Conservation (phyloP, 345 rosid species). For the Hibiscus trionum region DNA sequence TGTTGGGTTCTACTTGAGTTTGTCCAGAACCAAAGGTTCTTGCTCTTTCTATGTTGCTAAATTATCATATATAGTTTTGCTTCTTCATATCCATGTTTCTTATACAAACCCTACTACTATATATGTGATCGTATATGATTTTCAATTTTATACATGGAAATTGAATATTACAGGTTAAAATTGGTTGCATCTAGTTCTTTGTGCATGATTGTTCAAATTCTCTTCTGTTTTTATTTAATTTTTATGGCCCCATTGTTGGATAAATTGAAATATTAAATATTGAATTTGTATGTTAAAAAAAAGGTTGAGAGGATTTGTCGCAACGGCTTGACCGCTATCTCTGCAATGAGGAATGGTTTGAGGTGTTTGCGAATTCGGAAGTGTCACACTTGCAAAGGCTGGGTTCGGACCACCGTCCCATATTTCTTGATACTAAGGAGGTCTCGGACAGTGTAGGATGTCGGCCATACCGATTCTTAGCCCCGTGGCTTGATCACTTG, state of each 20-base stretch:
- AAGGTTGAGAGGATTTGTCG: no score
- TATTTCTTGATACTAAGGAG: no score
- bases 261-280: background rate
- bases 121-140: background rate
- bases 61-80: background rate
- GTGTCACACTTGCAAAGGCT: no score
- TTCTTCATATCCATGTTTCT: background rate
- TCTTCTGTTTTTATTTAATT: no score
- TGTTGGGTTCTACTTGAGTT: constrained; percentile 3
- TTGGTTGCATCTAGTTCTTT: background rate
- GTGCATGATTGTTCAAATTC: background rate
- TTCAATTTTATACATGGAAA: background rate
- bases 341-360: no score
- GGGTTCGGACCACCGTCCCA: no score
- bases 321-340: no score
- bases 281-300: no score
- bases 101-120: background rate
- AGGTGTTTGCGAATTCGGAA: no score
- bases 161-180: background rate
- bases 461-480: no score
- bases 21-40: constrained; percentile 3
- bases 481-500: no score
- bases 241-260: background rate
- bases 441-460: no score
- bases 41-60: background rate